Evolutionary conservation across 495 filamentous ascomycete species (phyloP), one percentile per base, ranked within the genome.

Genomic region (Aspergillus asperescens): DNA sequence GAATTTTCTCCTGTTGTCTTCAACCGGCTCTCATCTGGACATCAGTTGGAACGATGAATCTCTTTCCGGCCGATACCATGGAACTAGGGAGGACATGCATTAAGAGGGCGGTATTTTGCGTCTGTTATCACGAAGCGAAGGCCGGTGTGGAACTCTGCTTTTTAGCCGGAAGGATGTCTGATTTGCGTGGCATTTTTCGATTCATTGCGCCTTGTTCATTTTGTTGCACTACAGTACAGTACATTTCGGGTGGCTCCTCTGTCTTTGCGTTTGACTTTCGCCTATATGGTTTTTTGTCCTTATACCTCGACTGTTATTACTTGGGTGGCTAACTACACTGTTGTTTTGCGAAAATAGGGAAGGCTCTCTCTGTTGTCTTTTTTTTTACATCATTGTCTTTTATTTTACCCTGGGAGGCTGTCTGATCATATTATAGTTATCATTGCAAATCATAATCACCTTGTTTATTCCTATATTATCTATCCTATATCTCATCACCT

Each of bases 321-420:
- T 41, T 55, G 46, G 48, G 40, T 27, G 47, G 47, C 53, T 41
- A 38, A 37, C 52, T 58, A 40, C 48, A 48, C 51, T 44, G 45
- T 59, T 52, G 48, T 59, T 54, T 55, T 56, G 55, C 45, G 38
- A 59, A 57, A 58, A 58, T 12, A 18, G 29, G 50, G 60, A 54
- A 59, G 60, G 56, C 38, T 37, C 24, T 55, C 29, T 62, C 50
- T 50, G 42, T 42, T 34, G 32, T 6, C 13, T 43, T 25, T 43
- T 8, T 43, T 27, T 24, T 25, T 13, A 25, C 20, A 16, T 22
- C 16, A 7, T 19, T 54, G 29, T 20, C 50, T 22, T 47, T 56
- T n/a, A 32, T 48, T 50, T 58, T 59, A 53, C 60, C 49, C 48
- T 71, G 71, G 67, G 67, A 70, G 73, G 73, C 65, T 76, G 71